Evolutionary conservation across 31 red algal species (phyloP), one percentile per base, ranked within the genome.

Genomic region (Porphyra umbilicalis): DNA sequence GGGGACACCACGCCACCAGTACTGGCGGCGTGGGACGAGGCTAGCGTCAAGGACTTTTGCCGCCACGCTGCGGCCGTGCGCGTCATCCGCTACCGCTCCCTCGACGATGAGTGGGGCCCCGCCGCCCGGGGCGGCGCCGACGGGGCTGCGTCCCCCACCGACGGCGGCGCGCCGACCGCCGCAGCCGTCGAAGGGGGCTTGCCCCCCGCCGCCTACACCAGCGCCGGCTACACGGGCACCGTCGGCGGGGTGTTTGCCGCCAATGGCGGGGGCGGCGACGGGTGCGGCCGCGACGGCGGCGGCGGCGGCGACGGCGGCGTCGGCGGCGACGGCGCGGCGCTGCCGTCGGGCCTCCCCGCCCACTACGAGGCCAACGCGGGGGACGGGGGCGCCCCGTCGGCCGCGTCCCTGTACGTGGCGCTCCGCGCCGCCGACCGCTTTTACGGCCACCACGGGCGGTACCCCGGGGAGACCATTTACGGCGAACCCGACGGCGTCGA

Each of bases 341-440:
- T 71, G 2, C 57, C 57, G 18, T 71, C 57, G 10, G 57, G 57
- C 57, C 57, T 71, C 11, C 57, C 57, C 25, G 57, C 57, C 57
- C 30, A n/a, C 30, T 71, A 71, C 57, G 57, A 71, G 25, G 57
- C 57, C 11, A 71, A 71, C 30, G 57, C 57, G 2, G 57, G 57
- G 0, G 57, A 71, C 16, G 57, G 57, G 11, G 57, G 25, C 25
- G 1, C 57, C 3, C 57, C 57, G 16, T 83, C 75, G 18, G 81
- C 71, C n/a, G 85, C 84, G 2, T 76, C 86, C 36, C 84, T 89
- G 37, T 93, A 89, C 40, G 86, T 83, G 30, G 35, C 85, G 8
- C 81, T 93, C 15, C 81, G 86, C 13, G 91, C 91, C n/a, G 91
- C 82, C 33, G 91, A 93, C 68, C 35, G 35, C 34, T 93, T 93